Percentiles rank a stretch among this genome's conserved stretches.
Conservation (phyloP, 2,329 filamentous ascomycete species). For the Aureobasidium sp. region DNA sequence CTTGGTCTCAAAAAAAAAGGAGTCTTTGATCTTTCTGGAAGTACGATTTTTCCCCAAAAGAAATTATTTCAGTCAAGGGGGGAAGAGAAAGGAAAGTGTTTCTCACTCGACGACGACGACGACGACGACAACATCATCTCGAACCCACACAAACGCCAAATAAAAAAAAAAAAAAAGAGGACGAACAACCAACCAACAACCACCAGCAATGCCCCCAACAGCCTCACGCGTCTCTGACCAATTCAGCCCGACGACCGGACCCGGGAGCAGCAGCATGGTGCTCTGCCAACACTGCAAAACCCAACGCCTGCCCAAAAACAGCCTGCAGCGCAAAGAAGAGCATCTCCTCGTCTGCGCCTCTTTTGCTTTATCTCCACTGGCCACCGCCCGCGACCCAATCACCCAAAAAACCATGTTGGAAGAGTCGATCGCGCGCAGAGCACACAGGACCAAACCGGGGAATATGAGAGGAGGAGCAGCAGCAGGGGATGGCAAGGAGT, state of each 20-base stretch:
- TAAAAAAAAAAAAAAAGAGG: too few relatives aligned
- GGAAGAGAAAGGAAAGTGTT: too few relatives aligned
- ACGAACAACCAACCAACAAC: neutral
- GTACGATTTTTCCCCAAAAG: too few relatives aligned
- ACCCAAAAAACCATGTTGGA: neutral
- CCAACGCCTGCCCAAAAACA: constrained; percentile 1
- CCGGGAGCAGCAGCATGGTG: neutral
- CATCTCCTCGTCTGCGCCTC: neutral
- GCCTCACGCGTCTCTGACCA: neutral
- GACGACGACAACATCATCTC: too few relatives aligned
- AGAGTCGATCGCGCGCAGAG: neutral
- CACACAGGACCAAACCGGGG: neutral
- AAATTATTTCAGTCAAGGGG: too few relatives aligned
- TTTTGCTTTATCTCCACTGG: neutral
- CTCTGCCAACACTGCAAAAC: neutral
- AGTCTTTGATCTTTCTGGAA: too few relatives aligned
- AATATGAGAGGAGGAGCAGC: neutral
- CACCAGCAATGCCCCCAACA: constrained; percentile 1
- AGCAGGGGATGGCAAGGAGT: neutral
- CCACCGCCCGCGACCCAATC: neutral
- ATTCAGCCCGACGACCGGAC: neutral
- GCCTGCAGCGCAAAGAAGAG: constrained; percentile 2
- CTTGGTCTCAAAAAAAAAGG: too few relatives aligned
- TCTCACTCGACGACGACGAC: too few relatives aligned
- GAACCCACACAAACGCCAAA: too few relatives aligned